Percentiles rank a stretch among this genome's conserved stretches.
Evolutionary conservation across 2,329 filamentous ascomycete species (phyloP).

Genomic region (Bipolaris oryzae): DNA sequence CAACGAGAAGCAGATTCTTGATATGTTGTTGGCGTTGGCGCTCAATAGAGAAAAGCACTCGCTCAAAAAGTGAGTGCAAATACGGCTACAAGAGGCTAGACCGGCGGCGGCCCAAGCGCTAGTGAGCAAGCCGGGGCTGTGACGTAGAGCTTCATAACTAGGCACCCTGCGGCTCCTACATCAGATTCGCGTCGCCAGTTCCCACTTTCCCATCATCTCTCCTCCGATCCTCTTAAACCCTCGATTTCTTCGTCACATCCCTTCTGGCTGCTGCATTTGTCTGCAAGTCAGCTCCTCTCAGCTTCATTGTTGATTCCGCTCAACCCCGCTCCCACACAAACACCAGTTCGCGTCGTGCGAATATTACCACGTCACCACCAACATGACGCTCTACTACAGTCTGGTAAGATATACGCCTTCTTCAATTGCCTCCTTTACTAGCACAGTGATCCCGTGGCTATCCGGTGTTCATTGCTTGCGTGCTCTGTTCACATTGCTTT

Average conservation of each 20-base stretch:
- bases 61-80: slow-evolving; percentile 27
- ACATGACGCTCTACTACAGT: slow-evolving; percentile 73
- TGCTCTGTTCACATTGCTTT: slow-evolving; percentile 1
- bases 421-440: not conserved
- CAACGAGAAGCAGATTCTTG: slow-evolving; percentile 4
- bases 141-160: slow-evolving; percentile 44
- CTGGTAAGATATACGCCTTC: slow-evolving; percentile 56
- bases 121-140: slow-evolving; percentile 20
- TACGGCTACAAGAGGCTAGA: slow-evolving; percentile 27
- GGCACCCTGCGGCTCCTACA: slow-evolving; percentile 32
- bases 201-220: slow-evolving; percentile 24
- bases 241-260: slow-evolving; percentile 6
- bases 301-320: slow-evolving; percentile 7
- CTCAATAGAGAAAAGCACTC: slow-evolving; percentile 20
- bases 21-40: slow-evolving; percentile 16
- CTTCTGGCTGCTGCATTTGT: not conserved
- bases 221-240: slow-evolving; percentile 13
- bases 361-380: slow-evolving; percentile 53
- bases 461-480: slow-evolving; percentile 9
- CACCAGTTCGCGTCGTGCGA: slow-evolving; percentile 20
- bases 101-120: slow-evolving; percentile 18
- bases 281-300: slow-evolving; percentile 5
- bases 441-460: not conserved
- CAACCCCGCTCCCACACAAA: slow-evolving; percentile 34
- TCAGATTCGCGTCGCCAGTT: slow-evolving; percentile 23